Evolutionary conservation across 2,329 filamentous ascomycete genomes (phyloP), one percentile per base, ranked within the genome.

Genomic region (Colletotrichum abscissum): DNA sequence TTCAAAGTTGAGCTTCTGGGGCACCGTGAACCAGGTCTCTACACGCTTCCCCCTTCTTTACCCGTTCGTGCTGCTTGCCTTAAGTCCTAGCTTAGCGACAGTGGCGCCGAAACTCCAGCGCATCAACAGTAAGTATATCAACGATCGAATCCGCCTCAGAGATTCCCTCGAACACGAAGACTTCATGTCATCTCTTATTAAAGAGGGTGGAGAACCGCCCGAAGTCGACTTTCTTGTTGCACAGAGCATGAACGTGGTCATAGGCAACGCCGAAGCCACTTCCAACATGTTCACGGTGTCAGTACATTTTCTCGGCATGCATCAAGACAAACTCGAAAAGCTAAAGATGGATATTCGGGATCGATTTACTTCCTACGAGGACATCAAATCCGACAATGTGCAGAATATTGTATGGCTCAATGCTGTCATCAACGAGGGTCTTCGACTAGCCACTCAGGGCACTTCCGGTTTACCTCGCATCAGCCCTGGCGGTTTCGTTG

Each of bases 401-500:
- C 73, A 67, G 11, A 42, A 69, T 4, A 68, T 79, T 11, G 68
- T 59, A 26, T 79, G 74, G 38, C 69, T 78, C n/a, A 68, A 76
- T 12, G 77, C 77, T 28, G 67, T 65, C 24, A 28, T 78, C 12
- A 75, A 69, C 22, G 77, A 79, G 56, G 38, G 69, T 24, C 60
- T 79, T 35, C 76, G 78, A 16, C 24, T 77, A 24, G 69, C 63
- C 11, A 68, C 72, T 11, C 72, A 65, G 8, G 69, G 67, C 7
- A 66, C 60, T 26, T 75, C 71, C 12, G 78, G 78, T 1, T 54
- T 76, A 38, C 75, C 78, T 1, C 75, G 76, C 0, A 49, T 76
- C 9, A 78, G 78, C 38, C 79, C 79, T 2, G 78, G 78, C 12
- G 74, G 77, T 16, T 66, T 42, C 16, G 76, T 79, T 1, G 77